Evolutionary conservation across 2,329 filamentous ascomycete genomes (phyloP).

Genomic region (Microdochium nivale): DNA sequence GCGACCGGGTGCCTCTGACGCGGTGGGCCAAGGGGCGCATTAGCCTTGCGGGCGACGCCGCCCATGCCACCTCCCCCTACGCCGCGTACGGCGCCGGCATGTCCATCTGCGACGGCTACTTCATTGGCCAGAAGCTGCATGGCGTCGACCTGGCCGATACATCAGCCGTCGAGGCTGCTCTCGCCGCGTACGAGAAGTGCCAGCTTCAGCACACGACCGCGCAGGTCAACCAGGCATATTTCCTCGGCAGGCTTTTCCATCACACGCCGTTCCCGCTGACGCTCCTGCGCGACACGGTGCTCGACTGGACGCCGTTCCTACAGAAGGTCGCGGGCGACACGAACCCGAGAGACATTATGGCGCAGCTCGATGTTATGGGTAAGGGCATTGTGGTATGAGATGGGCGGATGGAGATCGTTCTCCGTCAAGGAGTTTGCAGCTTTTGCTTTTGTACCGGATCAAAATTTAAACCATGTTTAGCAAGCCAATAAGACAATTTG

Average conservation of each 20-base stretch:
- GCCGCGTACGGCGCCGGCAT: slow-evolving; percentile 10
- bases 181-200: neutral
- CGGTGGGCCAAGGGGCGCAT: slow-evolving; percentile 9
- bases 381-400: neutral
- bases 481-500: no score
- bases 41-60: slow-evolving; percentile 9
- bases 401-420: no score
- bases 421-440: no score
- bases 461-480: no score
- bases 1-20: slow-evolving; percentile 7
- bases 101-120: slow-evolving; percentile 7
- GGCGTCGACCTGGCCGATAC: slow-evolving; percentile 1
- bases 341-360: slow-evolving; percentile 11
- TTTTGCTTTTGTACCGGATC: no score
- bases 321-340: slow-evolving; percentile 11
- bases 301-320: neutral
- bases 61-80: slow-evolving; percentile 10
- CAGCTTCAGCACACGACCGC: neutral
- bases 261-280: slow-evolving; percentile 5
- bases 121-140: slow-evolving; percentile 3
- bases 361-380: neutral
- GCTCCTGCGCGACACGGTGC: neutral
- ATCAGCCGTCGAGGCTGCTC: neutral
- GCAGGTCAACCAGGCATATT: slow-evolving; percentile 2
- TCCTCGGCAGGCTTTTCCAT: slow-evolving; percentile 7